Percentiles rank a stretch among this genome's conserved stretches.
Conservation (phyloP, 1,284 basidiomycete genomes). For the Fomitopsis schrenkii region DNA sequence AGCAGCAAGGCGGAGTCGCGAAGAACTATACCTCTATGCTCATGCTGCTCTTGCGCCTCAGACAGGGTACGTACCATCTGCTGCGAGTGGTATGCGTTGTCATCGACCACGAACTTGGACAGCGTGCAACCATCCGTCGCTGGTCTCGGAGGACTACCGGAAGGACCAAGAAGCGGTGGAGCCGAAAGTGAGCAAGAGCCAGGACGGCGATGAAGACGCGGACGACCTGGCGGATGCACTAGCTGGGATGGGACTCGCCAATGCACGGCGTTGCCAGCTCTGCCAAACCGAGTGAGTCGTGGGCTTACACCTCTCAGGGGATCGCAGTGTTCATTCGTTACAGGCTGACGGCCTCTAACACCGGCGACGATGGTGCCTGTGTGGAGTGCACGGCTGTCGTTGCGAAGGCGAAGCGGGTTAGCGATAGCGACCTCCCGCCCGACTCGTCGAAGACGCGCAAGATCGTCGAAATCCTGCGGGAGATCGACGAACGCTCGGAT, state of each 20-base stretch:
- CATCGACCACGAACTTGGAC: background rate
- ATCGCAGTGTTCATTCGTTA: background rate
- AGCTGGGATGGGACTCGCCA: conserved; percentile 61
- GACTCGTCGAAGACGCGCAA: conserved; percentile 87
- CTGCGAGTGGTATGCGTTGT: no score
- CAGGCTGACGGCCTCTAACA: conserved; percentile 38
- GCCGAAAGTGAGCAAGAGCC: conserved; percentile 50
- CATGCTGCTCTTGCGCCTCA: conserved; percentile 77
- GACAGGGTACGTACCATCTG: conserved; percentile 64
- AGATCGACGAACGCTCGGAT: conserved; percentile 61
- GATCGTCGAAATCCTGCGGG: conserved; percentile 69
- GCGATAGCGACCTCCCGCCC: conserved; percentile 42
- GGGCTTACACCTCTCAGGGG: background rate
- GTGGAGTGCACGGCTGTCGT: conserved; percentile 54
- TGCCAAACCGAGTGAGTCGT: conserved; percentile 64
- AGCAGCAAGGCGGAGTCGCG: conserved; percentile 49
- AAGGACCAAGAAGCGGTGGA: conserved; percentile 72
- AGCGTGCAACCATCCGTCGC: conserved; percentile 88
- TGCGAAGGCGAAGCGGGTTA: conserved; percentile 30
- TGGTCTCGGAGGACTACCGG: conserved; percentile 74
- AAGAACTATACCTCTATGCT: conserved; percentile 84
- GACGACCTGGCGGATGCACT: conserved; percentile 81
- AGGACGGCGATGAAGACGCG: conserved; percentile 48
- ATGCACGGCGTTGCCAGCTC: conserved; percentile 63
- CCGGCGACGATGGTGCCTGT: conserved; percentile 48